phyloP scores from a whole-genome alignment of 2,329 filamentous ascomycete genomes.

The Ampelomyces quisqualis region DNA sequence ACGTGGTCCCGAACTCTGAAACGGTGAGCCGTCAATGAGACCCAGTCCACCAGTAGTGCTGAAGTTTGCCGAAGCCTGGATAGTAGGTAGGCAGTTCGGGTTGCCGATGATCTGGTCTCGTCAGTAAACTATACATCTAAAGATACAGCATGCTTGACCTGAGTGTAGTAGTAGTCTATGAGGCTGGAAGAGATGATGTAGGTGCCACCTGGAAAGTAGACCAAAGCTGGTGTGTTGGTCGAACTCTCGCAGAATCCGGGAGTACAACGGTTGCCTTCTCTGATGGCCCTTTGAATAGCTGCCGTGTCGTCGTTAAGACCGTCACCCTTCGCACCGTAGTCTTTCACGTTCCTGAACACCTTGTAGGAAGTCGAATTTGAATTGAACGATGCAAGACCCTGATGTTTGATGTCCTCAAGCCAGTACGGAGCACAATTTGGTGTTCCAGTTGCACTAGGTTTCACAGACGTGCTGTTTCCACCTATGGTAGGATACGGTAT shows the following conservation, averaged over 20 bases:
- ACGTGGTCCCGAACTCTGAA: conserved; percentile 39
- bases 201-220: conserved; percentile 61
- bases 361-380: conserved; percentile 42
- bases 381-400: conserved; percentile 45
- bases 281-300: conserved; percentile 54
- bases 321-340: conserved; percentile 44
- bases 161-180: conserved; percentile 64
- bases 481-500: conserved; percentile 10
- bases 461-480: conserved; percentile 10
- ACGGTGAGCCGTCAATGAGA: conserved; percentile 60
- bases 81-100: conserved; percentile 56
- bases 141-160: conserved; percentile 31
- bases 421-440: conserved; percentile 40
- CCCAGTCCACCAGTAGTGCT: conserved; percentile 48
- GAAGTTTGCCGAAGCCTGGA: conserved; percentile 58
- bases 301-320: conserved; percentile 50
- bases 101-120: conserved; percentile 55
- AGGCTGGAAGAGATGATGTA: conserved; percentile 61
- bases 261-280: conserved; percentile 44
- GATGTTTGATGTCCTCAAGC: conserved; percentile 46
- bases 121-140: conserved; percentile 3
- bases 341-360: conserved; percentile 48
- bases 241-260: conserved; percentile 46
- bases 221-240: conserved; percentile 56
- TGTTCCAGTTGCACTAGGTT: conserved; percentile 13